Conservation (phyloP, 225 moss, liverwort and hornwort genomes). For the Bryoerythrophyllum caledonicum region DNA sequence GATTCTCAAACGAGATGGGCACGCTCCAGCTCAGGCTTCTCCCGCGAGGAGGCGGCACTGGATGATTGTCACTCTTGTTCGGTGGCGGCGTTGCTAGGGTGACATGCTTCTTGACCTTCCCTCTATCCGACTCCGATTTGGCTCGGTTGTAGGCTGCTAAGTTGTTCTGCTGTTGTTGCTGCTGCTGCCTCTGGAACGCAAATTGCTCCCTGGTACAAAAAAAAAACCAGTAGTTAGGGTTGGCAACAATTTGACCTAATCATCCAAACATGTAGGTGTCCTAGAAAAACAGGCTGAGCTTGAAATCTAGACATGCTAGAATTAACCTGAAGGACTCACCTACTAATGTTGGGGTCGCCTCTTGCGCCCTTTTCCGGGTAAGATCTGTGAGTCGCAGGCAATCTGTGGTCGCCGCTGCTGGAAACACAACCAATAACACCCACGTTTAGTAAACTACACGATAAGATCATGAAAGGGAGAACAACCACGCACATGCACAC, state of each 20-base stretch:
- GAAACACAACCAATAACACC: no score
- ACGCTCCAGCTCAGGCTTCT: slow-evolving; percentile 32
- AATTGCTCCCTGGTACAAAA: slow-evolving; percentile 54
- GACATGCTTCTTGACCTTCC: slow-evolving; percentile 49
- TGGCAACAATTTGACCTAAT: background rate
- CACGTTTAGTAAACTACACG: no score
- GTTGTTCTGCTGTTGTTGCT: no score
- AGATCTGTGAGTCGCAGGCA: slow-evolving; percentile 31
- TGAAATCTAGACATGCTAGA: background rate
- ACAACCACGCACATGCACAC: background rate
- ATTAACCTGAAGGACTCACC: slow-evolving; percentile 16
- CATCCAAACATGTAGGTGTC: background rate
- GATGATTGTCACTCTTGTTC: slow-evolving; percentile 10
- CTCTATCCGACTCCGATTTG: slow-evolving; percentile 53
- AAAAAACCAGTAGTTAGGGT: background rate
- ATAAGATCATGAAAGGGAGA: background rate
- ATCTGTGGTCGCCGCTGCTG: slow-evolving; percentile 24
- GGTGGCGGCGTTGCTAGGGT: slow-evolving; percentile 1
- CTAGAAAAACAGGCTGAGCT: no score
- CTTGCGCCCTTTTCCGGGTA: slow-evolving; percentile 32
- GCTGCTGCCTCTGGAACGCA: slow-evolving; percentile 46
- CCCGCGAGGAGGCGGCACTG: slow-evolving; percentile 6
- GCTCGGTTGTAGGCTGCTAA: slow-evolving; percentile 22
- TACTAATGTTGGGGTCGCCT: slow-evolving; percentile 32
- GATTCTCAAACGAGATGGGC: slow-evolving; percentile 64